phyloP scores from a whole-genome alignment of 2,329 filamentous ascomycete species.

The Albophoma yamanashiensis region DNA sequence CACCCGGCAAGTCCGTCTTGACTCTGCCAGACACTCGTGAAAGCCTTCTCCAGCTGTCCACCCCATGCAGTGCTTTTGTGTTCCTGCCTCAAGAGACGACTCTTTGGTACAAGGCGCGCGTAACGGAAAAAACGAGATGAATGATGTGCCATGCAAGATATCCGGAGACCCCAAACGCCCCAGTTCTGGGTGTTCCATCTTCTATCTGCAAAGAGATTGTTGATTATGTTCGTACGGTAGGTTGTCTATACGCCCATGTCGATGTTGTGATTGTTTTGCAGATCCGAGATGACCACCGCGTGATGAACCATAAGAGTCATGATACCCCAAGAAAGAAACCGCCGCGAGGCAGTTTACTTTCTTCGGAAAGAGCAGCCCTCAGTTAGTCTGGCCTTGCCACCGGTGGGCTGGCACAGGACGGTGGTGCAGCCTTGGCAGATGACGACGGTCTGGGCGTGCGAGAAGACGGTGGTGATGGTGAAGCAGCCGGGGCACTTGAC shows the following conservation, averaged over 20 bases:
- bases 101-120: constrained; percentile 33
- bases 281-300: constrained; percentile 47
- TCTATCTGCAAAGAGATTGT: constrained; percentile 54
- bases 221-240: constrained; percentile 35
- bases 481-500: constrained; percentile 99
- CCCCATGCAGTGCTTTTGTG: constrained; percentile 40
- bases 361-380: constrained; percentile 99
- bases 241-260: constrained; percentile 40
- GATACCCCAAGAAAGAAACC: constrained; percentile 38
- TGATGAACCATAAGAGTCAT: constrained; percentile 39
- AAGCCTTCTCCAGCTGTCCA: constrained; percentile 49
- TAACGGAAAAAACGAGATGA: constrained; percentile 34
- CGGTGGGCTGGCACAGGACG: constrained; percentile 98
- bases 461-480: constrained; percentile 99
- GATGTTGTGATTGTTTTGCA: constrained; percentile 39
- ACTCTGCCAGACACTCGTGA: constrained; percentile 40
- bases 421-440: constrained; percentile 99
- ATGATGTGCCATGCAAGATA: constrained; percentile 62
- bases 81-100: constrained; percentile 29
- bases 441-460: constrained; percentile 99
- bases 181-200: constrained; percentile 55
- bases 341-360: constrained; percentile 67
- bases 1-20: constrained; percentile 27
- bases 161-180: constrained; percentile 71
- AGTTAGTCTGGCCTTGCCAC: constrained; percentile 96